Percentiles rank a stretch among this genome's conserved stretches.
These are phyloP conservation scores for Xylaria arbuscula DNA, from an alignment of 2,329 filamentous ascomycete genomes.

Conservation along the genomic window DNA sequence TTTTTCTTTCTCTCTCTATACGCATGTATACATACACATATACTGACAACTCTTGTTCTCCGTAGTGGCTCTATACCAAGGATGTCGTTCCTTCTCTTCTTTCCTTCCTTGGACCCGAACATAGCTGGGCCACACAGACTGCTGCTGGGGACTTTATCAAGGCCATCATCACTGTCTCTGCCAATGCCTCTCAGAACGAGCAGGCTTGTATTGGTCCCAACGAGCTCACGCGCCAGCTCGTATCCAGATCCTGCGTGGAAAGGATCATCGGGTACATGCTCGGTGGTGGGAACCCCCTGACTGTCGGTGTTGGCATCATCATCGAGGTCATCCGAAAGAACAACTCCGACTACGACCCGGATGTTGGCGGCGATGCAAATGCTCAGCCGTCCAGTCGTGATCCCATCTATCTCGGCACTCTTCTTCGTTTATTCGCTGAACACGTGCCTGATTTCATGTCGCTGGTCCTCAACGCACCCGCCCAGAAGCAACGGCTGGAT, in stretches of 20 bases:
- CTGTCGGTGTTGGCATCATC: conserved; percentile 94
- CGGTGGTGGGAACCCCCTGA: conserved; percentile 89
- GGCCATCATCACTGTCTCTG: conserved; percentile 98
- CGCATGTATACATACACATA: too few relatives aligned
- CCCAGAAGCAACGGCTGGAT: conserved; percentile 78
- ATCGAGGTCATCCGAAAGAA: conserved; percentile 99
- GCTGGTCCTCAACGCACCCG: conserved; percentile 81
- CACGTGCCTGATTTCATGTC: conserved; percentile 95
- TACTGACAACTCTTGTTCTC: conserved; percentile 37
- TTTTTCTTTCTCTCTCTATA: conserved; percentile 1
- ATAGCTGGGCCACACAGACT: conserved; percentile 91
- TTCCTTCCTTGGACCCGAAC: conserved; percentile 84
- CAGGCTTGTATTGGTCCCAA: conserved; percentile 99
- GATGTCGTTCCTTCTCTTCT: conserved; percentile 88
- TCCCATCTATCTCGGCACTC: conserved; percentile 92
- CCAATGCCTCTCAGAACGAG: conserved; percentile 97
- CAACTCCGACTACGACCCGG: conserved; percentile 98
- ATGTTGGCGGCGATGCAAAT: conserved; percentile 83
- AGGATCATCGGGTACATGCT: conserved; percentile 93
- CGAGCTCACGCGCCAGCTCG: conserved; percentile 92
- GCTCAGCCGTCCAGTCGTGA: conserved; percentile 85
- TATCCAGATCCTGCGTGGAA: conserved; percentile 85
- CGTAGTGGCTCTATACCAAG: conserved; percentile 89
- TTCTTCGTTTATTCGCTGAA: conserved; percentile 88
- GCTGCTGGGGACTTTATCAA: conserved; percentile 98